Evolutionary conservation across 2,329 filamentous ascomycete genomes (phyloP).

Genomic region (Botryotinia globosa): DNA sequence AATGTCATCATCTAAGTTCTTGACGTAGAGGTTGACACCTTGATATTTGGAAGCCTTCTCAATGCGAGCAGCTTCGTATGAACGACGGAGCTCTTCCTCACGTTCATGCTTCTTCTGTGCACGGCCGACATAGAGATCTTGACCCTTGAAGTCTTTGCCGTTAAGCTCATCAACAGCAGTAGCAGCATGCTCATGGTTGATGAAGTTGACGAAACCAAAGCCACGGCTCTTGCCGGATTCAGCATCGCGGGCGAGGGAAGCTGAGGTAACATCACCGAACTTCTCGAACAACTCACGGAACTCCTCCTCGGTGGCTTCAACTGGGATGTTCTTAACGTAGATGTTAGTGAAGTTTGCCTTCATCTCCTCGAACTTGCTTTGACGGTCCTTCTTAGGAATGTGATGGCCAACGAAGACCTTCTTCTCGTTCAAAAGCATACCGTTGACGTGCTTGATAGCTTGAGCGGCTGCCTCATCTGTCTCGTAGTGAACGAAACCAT

Average conservation of each 20-base stretch:
- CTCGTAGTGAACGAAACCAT: constrained; percentile 99
- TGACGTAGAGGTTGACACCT: constrained; percentile 99
- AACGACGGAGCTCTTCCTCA: constrained; percentile 97
- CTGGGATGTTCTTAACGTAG: constrained; percentile 96
- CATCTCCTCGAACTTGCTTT: constrained; percentile 99
- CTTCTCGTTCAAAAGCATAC: constrained; percentile 99
- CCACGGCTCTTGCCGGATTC: constrained; percentile 88
- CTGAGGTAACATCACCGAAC: constrained; percentile 92
- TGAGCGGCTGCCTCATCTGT: constrained; percentile 94
- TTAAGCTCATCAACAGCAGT: constrained; percentile 90
- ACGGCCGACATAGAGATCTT: constrained; percentile 96
- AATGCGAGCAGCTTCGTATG: constrained; percentile 93
- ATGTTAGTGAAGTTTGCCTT: constrained; percentile 99
- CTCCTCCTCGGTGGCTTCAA: constrained; percentile 84
- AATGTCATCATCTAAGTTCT: constrained; percentile 95
- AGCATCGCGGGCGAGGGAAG: constrained; percentile 82
- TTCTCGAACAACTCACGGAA: constrained; percentile 92
- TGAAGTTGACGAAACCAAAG: constrained; percentile 95
- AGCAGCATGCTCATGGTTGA: constrained; percentile 81
- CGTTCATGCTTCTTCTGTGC: constrained; percentile 99
- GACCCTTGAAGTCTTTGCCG: constrained; percentile 84
- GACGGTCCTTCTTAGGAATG: constrained; percentile 99
- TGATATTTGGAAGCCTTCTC: constrained; percentile 99
- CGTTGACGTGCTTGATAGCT: constrained; percentile 99
- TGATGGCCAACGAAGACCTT: constrained; percentile 99